Conservation (phyloP, 1,139 yeast species). For the Pneumocystis murina region DNA sequence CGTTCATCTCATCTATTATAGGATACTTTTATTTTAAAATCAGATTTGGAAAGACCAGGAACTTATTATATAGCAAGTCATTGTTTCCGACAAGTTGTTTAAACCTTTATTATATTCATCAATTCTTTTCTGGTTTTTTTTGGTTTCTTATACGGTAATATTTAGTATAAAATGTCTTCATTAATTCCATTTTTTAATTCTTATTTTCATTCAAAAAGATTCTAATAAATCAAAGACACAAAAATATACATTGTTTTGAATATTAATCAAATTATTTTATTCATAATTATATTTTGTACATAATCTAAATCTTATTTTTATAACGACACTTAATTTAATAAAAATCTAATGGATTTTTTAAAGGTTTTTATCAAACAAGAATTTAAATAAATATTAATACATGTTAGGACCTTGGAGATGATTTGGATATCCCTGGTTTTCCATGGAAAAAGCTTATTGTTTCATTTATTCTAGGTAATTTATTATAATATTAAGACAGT, state of each 20-base stretch:
- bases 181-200: not conserved
- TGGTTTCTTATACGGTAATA: not conserved
- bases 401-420: not conserved
- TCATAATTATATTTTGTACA: not conserved
- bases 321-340: not conserved
- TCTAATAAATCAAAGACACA: not conserved
- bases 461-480: not conserved
- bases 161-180: not conserved
- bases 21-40: slow-evolving; percentile 10
- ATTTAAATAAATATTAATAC: not conserved
- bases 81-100: slow-evolving; percentile 10
- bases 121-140: too few relatives aligned
- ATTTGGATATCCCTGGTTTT: not conserved
- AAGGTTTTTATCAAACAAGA: not conserved
- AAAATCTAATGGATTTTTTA: not conserved
- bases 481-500: not conserved
- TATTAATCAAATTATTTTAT: too few relatives aligned
- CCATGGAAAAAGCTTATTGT: not conserved
- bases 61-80: slow-evolving; percentile 11
- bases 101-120: not conserved
- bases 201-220: not conserved
- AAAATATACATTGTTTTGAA: not conserved
- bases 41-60: slow-evolving; percentile 9
- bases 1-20: not conserved
- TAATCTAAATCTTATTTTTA: not conserved